Base-by-base conservation (phyloP, 306 rosid genomes). In the Vicia villosa region DNA sequence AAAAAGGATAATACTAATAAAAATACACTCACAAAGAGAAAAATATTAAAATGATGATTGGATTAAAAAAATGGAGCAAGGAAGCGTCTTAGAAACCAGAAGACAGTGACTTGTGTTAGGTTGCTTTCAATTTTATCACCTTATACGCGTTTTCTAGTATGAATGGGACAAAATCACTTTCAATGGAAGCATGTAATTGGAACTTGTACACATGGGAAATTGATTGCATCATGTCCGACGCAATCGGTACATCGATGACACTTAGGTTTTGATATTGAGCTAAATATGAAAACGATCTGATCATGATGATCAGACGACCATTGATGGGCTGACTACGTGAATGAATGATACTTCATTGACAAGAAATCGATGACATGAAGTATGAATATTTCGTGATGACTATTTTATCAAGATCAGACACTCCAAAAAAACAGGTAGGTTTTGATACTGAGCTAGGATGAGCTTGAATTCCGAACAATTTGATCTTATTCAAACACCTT, bases 31-130 rank as follows among this genome's bases (percentile, higher is more conserved):
- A 82, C 79, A 49, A 61, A 66, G 52, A 9, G 34, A 49, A 12
- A 3, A 15, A 57, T 47, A 66, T 17, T 65, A 12, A 26, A 50
- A 66, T 66, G 51, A 67, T 51, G 67, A 50, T 50, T 40, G 57
- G 24, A 17, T 40, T 50, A 66, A 59, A 66, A 2, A 66, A 69
- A 11, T 22, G 3, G 26, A 61, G n/a, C 1, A 19, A 71, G 81
- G 83, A 82, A 67, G 57, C 19, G 79, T 82, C 83, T 7, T 4
- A n/a, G 83, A 12, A 71, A 15, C 59, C 59, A 20, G 49, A 20
- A 5, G 64, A 67, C 8, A 50, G 70, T 14, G 67, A 59, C 30
- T 5, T 22, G 15, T 47, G 55, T 6, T 55, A 28, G 57, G 81
- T 75, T 77, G 81, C 80, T 75, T 52, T 82, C 74, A 8, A 45